Base-by-base conservation (phyloP, 352 stramenopile genomes). In the Blastocystis sp. region DNA sequence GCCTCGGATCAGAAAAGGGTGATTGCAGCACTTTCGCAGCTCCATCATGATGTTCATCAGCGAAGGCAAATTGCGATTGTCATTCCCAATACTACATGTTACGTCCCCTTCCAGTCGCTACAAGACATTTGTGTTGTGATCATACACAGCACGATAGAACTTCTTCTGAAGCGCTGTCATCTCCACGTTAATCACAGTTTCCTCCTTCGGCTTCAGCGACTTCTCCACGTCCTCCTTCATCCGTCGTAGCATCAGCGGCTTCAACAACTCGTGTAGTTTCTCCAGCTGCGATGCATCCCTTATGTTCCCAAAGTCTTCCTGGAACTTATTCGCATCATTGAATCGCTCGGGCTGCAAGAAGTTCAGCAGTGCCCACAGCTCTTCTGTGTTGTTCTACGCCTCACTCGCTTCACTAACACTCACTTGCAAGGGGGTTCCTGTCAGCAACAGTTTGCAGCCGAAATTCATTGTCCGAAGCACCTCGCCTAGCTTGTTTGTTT, bases 31-130 rank as follows among this genome's bases (percentile, higher is more conserved):
- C 91, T 99, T 99, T 45, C 97, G 92, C 30, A 99, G 91, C 92
- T 99, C 95, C 93, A 99, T 97, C 54, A 98, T 96, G 76, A 99
- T 95, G 92, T 99, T 99, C 91, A 98, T 99, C 37, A 99, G 92
- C 73, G 93, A 94, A 0, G 94, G 95, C n/a, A 93, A 92, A 91
- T 96, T 95, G 20, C 62, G 62, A 9, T 34, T 59, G 41, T 92
- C 90, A 53, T 81, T 89, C 2, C 90, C 87, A 6, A 76, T 18
- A 91, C 90, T 56, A 82, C 30, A 16, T 64, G 37, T 69, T 91
- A 91, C 0, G 30, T 26, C 30, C 73, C 66, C 26, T 82, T 75
- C n/a, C 91, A 69, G 47, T n/a, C 24, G 43, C 13, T 53, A 97
- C 88, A 99, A 90, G 81, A 99, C 98, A 26, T 95, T 95, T 50